These are phyloP conservation scores for Gymnopilus junonius DNA, from an alignment of 768 basidiomycete species.

Conservation along the genomic window DNA sequence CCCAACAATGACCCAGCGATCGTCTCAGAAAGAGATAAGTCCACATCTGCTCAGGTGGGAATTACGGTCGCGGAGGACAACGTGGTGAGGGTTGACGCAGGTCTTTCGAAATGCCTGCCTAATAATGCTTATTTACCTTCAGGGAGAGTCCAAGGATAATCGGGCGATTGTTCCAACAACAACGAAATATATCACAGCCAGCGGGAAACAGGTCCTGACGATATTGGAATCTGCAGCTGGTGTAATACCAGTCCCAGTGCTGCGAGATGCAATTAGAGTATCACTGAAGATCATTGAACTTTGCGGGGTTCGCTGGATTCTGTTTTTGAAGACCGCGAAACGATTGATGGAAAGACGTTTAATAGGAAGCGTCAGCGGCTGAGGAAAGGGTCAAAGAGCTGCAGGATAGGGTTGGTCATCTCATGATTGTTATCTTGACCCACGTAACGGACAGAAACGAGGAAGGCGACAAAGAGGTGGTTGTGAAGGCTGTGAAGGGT, in stretches of 20 bases:
- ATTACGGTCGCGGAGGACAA: neutral
- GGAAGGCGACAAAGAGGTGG: neutral
- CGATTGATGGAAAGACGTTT: neutral
- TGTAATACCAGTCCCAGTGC: conserved; percentile 12
- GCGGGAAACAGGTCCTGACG: conserved; percentile 3
- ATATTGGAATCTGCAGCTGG: conserved; percentile 9
- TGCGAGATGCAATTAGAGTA: conserved; percentile 11
- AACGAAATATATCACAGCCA: conserved; percentile 1
- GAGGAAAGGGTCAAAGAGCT: conserved; percentile 12
- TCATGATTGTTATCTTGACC: neutral
- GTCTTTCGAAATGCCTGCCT: too few species aligned
- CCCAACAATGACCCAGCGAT: neutral
- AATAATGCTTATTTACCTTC: neutral
- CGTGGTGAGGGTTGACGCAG: too few species aligned
- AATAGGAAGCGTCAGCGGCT: conserved; percentile 6
- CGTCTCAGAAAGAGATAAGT: neutral
- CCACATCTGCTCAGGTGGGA: neutral
- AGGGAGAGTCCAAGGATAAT: neutral
- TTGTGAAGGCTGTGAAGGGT: neutral
- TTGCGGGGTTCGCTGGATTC: conserved; percentile 9
- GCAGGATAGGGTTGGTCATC: conserved; percentile 6
- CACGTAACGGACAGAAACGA: neutral
- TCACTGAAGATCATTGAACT: conserved; percentile 10
- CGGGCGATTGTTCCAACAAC: neutral
- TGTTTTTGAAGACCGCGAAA: neutral